Evolutionary conservation across 306 rosid genomes (phyloP), one percentile per base, ranked within the genome.

Genomic region (Senna tora): DNA sequence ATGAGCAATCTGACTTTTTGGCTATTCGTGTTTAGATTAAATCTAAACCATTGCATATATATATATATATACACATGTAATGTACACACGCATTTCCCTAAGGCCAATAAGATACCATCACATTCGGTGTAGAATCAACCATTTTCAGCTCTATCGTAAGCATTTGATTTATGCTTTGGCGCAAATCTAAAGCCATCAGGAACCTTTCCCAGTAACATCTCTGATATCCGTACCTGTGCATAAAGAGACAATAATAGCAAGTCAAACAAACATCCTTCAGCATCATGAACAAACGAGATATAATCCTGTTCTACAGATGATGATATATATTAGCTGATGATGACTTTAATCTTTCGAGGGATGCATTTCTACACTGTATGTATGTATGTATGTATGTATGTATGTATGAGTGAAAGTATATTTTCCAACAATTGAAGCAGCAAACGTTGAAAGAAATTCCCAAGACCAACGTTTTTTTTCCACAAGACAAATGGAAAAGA

Each of bases 121-220:
- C 20, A 47, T 14, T 45, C 50, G 50, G 50, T 4, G 4, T 21
- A 53, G 54, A 19, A 51, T 90, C 50, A 93, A 59, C 97, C 97
- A 69, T 93, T 93, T 72, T 93, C 97, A 21, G 96, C 97, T 30
- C 85, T 84, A 77, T 93, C 97, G n/a, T 93, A 88, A 36, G 96
- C 85, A 75, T 93, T 93, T 55, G 98, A 93, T 73, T 90, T 93
- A 69, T 93, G 98, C 88, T 93, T 93, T 2, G 98, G 97, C 4
- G 94, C 81, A 76, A 93, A 93, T 16, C 84, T 61, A 77, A 88
- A 85, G 49, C 77, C 96, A 14, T 90, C 97, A 7, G 96, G 98
- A 81, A 93, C 98, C 80, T 93, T 93, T 49, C 98, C 98, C 1
- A 93, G 94, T 77, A 93, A 75, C 87, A 90, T 84, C 81, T 93